phyloP scores from a whole-genome alignment of 768 basidiomycete genomes.

The Crepidotus variabilis region DNA sequence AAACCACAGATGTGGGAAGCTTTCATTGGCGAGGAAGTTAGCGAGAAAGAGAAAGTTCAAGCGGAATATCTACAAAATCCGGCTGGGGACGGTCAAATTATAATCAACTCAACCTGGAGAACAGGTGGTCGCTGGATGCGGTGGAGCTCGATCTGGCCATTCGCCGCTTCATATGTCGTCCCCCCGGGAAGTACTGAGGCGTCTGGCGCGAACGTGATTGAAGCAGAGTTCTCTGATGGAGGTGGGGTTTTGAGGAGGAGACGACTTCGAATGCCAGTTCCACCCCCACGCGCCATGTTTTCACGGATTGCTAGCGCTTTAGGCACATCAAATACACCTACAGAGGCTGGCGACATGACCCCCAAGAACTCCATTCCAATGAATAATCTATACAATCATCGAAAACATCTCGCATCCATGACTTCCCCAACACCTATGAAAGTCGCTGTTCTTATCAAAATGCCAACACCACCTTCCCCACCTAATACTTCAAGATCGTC shows the following conservation, averaged over 20 bases:
- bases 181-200: constrained; percentile 2
- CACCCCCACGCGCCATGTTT: neutral
- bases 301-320: neutral
- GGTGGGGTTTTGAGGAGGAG: neutral
- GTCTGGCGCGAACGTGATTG: neutral
- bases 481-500: neutral
- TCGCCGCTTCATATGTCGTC: constrained; percentile 25
- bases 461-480: neutral
- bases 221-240: neutral
- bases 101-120: constrained; percentile 14
- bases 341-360: neutral
- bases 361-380: neutral
- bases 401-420: neutral
- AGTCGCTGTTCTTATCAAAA: constrained; percentile 2
- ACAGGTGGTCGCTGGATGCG: constrained; percentile 15
- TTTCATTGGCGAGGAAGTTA: neutral
- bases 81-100: neutral
- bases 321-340: neutral
- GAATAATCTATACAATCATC: neutral
- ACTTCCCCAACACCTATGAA: neutral
- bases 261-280: neutral
- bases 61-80: neutral
- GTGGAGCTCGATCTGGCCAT: constrained; percentile 32
- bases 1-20: constrained; percentile 44
- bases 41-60: constrained; percentile 6